Evolutionary conservation across 805 yeast species (phyloP).

Genomic region (Suhomyces sp.): DNA sequence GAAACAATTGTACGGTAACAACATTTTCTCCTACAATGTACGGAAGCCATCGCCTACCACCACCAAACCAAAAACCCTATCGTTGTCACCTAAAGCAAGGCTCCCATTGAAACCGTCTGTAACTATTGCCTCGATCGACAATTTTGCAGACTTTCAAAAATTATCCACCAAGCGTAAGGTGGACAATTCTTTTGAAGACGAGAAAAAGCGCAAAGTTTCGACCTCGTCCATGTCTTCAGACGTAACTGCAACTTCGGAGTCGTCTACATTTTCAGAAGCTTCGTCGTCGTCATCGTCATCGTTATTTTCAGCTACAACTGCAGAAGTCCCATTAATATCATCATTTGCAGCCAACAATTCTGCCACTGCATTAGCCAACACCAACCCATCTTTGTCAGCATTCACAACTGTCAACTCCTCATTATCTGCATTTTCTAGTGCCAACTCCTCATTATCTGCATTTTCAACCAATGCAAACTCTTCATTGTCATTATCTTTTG

Average conservation of each 20-base stretch:
- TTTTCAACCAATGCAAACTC: not conserved
- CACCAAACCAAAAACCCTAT: not conserved
- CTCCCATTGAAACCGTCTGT: conserved; percentile 26
- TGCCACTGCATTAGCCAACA: too few relatives aligned
- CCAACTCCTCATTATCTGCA: not conserved
- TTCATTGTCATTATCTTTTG: conserved; percentile 1
- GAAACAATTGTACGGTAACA: conserved; percentile 2
- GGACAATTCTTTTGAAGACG: too few relatives aligned
- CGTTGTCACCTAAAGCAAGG: conserved; percentile 9
- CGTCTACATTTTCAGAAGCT: too few relatives aligned
- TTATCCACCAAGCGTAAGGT: conserved; percentile 1
- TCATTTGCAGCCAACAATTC: too few relatives aligned
- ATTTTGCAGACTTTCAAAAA: conserved; percentile 11
- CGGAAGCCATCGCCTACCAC: conserved; percentile 1
- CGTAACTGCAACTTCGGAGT: too few relatives aligned
- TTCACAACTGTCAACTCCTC: too few relatives aligned
- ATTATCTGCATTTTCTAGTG: not conserved
- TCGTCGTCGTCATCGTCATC: too few relatives aligned
- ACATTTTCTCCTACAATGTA: conserved; percentile 6
- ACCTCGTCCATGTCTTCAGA: not conserved
- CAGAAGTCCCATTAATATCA: too few relatives aligned
- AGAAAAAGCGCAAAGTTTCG: too few relatives aligned
- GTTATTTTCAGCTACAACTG: too few relatives aligned
- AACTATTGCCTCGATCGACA: conserved; percentile 23
- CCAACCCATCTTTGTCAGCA: too few relatives aligned